phyloP scores from a whole-genome alignment of 345 rosid genomes.

The Heritiera littoralis region DNA sequence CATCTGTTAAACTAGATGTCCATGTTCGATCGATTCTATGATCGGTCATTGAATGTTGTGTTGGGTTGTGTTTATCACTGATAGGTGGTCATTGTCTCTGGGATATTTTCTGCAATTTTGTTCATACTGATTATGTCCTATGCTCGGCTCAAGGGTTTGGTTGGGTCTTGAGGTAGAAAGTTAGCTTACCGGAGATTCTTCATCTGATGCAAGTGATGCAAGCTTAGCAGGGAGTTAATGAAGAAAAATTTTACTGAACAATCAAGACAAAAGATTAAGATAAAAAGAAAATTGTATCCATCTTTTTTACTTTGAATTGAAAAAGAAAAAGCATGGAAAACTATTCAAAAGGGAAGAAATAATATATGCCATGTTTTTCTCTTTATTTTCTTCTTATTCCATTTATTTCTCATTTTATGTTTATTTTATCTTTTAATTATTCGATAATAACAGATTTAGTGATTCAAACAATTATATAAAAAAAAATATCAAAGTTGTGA shows the following conservation, averaged over 20 bases:
- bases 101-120: slow-evolving; percentile 36
- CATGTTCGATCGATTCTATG: not conserved
- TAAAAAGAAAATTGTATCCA: not conserved
- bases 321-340: not conserved
- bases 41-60: not conserved
- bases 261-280: not conserved
- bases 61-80: slow-evolving; percentile 1
- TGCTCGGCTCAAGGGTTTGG: slow-evolving; percentile 84
- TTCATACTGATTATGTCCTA: slow-evolving; percentile 67
- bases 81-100: slow-evolving; percentile 69
- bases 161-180: slow-evolving; percentile 62
- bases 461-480: not conserved
- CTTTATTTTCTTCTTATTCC: not conserved
- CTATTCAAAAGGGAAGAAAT: not conserved
- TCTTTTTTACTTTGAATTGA: not conserved
- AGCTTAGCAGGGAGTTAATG: no score
- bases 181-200: not conserved
- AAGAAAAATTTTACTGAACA: not conserved
- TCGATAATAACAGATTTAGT: not conserved
- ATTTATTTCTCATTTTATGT: not conserved
- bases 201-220: not conserved
- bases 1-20: slow-evolving; percentile 6
- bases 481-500: no score
- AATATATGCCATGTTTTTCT: not conserved
- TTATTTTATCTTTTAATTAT: not conserved